Conservation (phyloP, 345 rosid genomes). For the Zanthoxylum bungeanum region DNA sequence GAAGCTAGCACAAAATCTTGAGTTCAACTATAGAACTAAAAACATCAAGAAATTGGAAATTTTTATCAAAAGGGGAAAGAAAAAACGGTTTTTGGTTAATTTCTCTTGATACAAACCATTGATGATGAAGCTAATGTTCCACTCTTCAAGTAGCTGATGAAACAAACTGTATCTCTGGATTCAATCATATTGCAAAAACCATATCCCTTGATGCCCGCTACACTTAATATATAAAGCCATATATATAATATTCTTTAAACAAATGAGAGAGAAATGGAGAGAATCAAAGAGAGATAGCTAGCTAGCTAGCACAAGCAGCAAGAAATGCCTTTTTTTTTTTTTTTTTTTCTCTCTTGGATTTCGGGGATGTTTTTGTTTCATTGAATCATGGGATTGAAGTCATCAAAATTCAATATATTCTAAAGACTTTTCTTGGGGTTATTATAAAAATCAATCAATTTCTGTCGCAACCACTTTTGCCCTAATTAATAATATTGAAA, state of each 20-base stretch:
- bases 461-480: slow-evolving; percentile 10
- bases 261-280: slow-evolving; percentile 1
- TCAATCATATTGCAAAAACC: not conserved
- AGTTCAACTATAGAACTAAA: not conserved
- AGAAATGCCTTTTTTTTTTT: not conserved
- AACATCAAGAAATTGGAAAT: not conserved
- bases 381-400: slow-evolving; percentile 30
- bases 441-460: slow-evolving; percentile 15
- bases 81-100: not conserved
- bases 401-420: slow-evolving; percentile 20
- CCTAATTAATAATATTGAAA: slow-evolving; percentile 11
- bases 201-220: slow-evolving; percentile 6
- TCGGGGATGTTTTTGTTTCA: slow-evolving; percentile 11
- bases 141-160: slow-evolving; percentile 6
- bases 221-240: not conserved
- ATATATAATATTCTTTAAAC: not conserved
- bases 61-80: not conserved
- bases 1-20: not conserved
- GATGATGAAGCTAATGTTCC: slow-evolving; percentile 9
- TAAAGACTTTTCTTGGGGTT: slow-evolving; percentile 14
- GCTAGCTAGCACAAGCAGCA: not conserved
- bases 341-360: slow-evolving; percentile 4
- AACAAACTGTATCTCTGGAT: slow-evolving; percentile 9
- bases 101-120: slow-evolving; percentile 24
- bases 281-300: not conserved